Evolutionary conservation across 495 filamentous ascomycete genomes (phyloP).

Genomic region (Aspergillus conjunctus): DNA sequence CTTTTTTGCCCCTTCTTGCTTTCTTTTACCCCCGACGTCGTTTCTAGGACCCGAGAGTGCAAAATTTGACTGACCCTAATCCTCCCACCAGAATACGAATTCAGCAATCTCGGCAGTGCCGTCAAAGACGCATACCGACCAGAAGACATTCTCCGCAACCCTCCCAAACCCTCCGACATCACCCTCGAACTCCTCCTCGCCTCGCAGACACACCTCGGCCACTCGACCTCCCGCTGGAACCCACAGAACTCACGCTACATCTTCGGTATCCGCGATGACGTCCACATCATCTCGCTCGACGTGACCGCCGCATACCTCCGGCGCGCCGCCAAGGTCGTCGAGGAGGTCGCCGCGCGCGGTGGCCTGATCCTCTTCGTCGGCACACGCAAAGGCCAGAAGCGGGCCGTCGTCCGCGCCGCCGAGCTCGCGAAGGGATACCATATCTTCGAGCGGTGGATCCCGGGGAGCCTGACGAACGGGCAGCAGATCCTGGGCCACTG

Average conservation of each 20-base stretch:
- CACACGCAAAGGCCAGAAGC: conserved; percentile 75
- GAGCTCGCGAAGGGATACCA: conserved; percentile 78
- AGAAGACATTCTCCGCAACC: conserved; percentile 64
- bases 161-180: conserved; percentile 74
- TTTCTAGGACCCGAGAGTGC: too few relatives aligned
- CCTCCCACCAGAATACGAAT: conserved; percentile 31
- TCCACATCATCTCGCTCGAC: conserved; percentile 94
- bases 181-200: conserved; percentile 93
- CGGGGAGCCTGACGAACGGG: conserved; percentile 90
- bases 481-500: conserved; percentile 77
- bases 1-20: neutral
- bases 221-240: conserved; percentile 92
- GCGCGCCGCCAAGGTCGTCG: conserved; percentile 84
- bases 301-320: conserved; percentile 83
- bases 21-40: neutral
- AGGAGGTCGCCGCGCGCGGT: conserved; percentile 78
- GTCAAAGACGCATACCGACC: conserved; percentile 60
- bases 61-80: too few relatives aligned
- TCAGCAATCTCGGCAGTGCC: conserved; percentile 35
- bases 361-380: conserved; percentile 91
- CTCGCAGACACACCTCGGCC: conserved; percentile 86
- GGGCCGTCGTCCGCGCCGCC: conserved; percentile 77
- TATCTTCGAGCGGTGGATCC: conserved; percentile 91
- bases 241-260: conserved; percentile 94
- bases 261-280: conserved; percentile 82